A percentile compares a stretch with the other conserved stretches of the same genome.
Conservation (phyloP, 768 basidiomycete genomes). For the Pulveroboletus sp. region DNA sequence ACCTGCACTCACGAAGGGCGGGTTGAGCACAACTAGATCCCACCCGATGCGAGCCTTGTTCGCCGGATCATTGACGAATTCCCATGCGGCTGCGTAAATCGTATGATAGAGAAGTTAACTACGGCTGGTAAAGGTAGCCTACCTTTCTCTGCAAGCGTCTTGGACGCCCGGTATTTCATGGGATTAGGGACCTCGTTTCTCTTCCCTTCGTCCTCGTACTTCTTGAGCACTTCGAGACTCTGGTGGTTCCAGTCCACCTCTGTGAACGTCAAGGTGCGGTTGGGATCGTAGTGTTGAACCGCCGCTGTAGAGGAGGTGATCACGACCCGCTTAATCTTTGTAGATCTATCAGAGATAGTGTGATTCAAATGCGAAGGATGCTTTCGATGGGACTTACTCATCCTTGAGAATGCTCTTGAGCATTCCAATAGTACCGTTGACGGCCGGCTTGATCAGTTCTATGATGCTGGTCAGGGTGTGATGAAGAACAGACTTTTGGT, state of each 20-base stretch:
- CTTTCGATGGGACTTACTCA: slow-evolving; percentile 33
- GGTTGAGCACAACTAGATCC: too few species aligned
- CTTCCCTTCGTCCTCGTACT: too few species aligned
- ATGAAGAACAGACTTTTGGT: not conserved
- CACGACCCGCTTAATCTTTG: slow-evolving; percentile 59
- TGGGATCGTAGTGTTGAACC: slow-evolving; percentile 32
- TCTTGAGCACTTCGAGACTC: too few species aligned
- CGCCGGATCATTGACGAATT: slow-evolving; percentile 31
- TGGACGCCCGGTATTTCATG: slow-evolving; percentile 55
- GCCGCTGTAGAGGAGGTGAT: slow-evolving; percentile 62
- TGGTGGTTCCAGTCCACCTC: too few species aligned
- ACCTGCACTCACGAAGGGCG: slow-evolving; percentile 32
- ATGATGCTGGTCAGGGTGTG: not conserved
- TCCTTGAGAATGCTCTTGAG: slow-evolving; percentile 55
- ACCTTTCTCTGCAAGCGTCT: slow-evolving; percentile 63
- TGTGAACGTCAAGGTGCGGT: too few species aligned
- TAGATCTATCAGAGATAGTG: slow-evolving; percentile 22
- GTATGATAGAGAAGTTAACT: not conserved
- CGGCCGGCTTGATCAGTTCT: slow-evolving; percentile 69
- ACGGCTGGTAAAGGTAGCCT: not conserved
- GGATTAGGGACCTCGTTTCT: too few species aligned
- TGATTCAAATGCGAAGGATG: not conserved
- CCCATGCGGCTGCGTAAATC: slow-evolving; percentile 43
- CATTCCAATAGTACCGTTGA: slow-evolving; percentile 63
- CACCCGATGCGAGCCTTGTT: slow-evolving; percentile 33